Evolutionary conservation across 345 rosid species (phyloP).

Genomic region (Gynandropsis gynandra): DNA sequence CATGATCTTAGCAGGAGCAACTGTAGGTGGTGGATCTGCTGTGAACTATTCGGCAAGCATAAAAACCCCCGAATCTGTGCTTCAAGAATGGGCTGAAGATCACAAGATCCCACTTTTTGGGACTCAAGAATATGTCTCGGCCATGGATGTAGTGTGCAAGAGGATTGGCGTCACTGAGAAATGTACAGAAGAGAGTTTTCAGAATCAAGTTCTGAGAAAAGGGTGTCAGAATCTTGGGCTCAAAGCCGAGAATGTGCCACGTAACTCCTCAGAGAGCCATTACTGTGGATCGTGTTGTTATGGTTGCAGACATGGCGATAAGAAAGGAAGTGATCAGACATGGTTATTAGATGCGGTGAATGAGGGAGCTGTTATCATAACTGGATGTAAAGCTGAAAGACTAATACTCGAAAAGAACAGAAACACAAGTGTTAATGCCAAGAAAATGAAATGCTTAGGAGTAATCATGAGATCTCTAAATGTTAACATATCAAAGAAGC

Average conservation of each 20-base stretch:
- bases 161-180: slow-evolving; percentile 66
- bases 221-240: slow-evolving; percentile 74
- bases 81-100: slow-evolving; percentile 63
- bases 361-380: slow-evolving; percentile 57
- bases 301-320: slow-evolving; percentile 79
- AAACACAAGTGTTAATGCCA: slow-evolving; percentile 11
- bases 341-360: slow-evolving; percentile 83
- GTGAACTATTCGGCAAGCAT: slow-evolving; percentile 89
- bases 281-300: slow-evolving; percentile 78
- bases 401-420: slow-evolving; percentile 40
- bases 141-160: slow-evolving; percentile 61
- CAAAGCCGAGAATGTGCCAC: slow-evolving; percentile 37
- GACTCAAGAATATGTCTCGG: slow-evolving; percentile 40
- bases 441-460: slow-evolving; percentile 63
- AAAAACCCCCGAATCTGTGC: slow-evolving; percentile 54
- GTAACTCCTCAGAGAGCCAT: slow-evolving; percentile 72
- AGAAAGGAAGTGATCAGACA: slow-evolving; percentile 66
- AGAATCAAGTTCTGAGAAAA: slow-evolving; percentile 63
- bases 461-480: slow-evolving; percentile 42
- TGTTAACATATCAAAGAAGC: slow-evolving; percentile 29
- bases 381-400: slow-evolving; percentile 80
- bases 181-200: slow-evolving; percentile 55
- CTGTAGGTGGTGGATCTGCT: slow-evolving; percentile 87
- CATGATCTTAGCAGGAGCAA: slow-evolving; percentile 57
- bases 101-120: slow-evolving; percentile 40